Conservation (phyloP, 352 stramenopile genomes). For the Phytopythium vexans region DNA sequence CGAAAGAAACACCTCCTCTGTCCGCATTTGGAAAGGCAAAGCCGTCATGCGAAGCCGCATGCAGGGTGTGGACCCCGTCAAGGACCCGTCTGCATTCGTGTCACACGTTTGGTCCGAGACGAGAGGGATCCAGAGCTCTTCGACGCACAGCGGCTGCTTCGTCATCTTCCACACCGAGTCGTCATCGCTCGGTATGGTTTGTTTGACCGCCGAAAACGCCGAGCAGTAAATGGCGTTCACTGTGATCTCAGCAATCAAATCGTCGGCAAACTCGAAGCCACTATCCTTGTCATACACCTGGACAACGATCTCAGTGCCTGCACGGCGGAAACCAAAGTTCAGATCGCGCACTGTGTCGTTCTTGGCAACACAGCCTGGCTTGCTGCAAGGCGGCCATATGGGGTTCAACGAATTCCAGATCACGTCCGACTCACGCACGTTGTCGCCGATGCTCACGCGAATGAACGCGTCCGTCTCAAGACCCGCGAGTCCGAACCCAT, state of each 20-base stretch:
- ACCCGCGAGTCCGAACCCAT: conserved; percentile 64
- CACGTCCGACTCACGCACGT: conserved; percentile 47
- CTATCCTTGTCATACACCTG: conserved; percentile 75
- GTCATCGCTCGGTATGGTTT: conserved; percentile 43
- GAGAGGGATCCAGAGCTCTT: conserved; percentile 75
- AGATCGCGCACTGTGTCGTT: conserved; percentile 62
- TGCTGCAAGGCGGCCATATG: conserved; percentile 54
- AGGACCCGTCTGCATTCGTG: conserved; percentile 2
- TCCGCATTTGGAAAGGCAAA: conserved; percentile 70
- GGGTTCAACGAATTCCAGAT: conserved; percentile 79
- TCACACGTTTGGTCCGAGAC: conserved; percentile 11
- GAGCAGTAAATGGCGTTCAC: conserved; percentile 85
- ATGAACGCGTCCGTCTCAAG: conserved; percentile 80
- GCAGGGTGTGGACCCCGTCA: conserved; percentile 31
- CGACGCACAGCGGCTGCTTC: conserved; percentile 65
- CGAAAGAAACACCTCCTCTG: conserved; percentile 56
- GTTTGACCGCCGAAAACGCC: conserved; percentile 45
- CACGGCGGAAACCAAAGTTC: conserved; percentile 82
- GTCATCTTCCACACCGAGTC: conserved; percentile 64
- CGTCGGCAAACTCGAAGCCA: conserved; percentile 86
- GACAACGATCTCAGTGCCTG: conserved; percentile 74
- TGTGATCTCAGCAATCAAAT: conserved; percentile 70
- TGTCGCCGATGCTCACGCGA: conserved; percentile 69
- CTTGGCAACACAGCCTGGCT: conserved; percentile 36
- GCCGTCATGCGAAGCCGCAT: conserved; percentile 74